Evolutionary conservation across 2,329 filamentous ascomycete genomes (phyloP), one percentile per base, ranked within the genome.

Genomic region (Neocatenulostroma microsporum): DNA sequence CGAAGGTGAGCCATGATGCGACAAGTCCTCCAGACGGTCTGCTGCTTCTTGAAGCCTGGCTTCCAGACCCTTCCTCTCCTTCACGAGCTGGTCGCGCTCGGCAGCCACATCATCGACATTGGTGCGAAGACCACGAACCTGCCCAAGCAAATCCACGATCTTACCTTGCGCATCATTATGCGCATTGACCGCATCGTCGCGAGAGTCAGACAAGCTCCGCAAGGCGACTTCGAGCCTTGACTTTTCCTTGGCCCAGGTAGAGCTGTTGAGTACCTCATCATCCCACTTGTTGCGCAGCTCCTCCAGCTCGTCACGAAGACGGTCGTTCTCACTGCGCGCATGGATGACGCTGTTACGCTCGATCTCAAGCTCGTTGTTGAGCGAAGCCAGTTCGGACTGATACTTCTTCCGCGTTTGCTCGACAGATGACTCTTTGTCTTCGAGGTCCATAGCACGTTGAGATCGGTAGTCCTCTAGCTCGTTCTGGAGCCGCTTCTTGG

Each of bases 351-450:
- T 89, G 58, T 96, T 88, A 23, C 91, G 82, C 50, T 94, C 88
- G 43, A 94, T 75, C 57, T 96, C 89, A 18, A 98, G 77, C 63
- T 98, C 91, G 52, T 88, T 87, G 35, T 84, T 91, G 32, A 96
- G 69, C 3, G 83, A 83, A 12, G 85, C 82, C 57, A 95, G 86
- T 61, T 98, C 89, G 27, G 81, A 76, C 59, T 96, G 91, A 59
- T 96, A 98, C 70, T 96, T 98, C 71, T 89, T 91, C 54, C 89
- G 78, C 28, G 89, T 95, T 63, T 96, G 89, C 64, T 98, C 91
- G 76, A 95, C 84, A 49, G 84, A 91, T 8, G 82, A 82, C 62
- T 96, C 89, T 61, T 91, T 95, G 63, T 98, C 89, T 62, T 96
- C 91, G 38, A 96, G 84, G 53, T 96, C 91, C 62, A 94, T 94